These are phyloP conservation scores for Cryphonectria parasitica DNA, from an alignment of 2,329 filamentous ascomycete genomes.

Conservation along the genomic window DNA sequence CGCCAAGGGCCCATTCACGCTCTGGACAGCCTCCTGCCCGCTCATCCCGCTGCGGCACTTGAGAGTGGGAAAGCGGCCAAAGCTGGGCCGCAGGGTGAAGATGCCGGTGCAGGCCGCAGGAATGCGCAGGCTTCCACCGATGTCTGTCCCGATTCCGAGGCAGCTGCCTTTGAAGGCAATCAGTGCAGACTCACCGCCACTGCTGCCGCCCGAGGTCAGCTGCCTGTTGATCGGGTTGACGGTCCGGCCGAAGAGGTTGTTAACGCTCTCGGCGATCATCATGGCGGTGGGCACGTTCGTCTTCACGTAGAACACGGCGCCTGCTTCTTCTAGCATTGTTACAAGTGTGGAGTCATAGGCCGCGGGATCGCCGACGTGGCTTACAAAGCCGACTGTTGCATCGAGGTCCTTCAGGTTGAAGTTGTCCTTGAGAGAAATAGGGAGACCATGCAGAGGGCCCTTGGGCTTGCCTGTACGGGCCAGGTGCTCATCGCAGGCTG, in stretches of 20 bases:
- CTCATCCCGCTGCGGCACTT: conserved; percentile 60
- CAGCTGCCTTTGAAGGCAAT: conserved; percentile 61
- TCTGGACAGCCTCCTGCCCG: conserved; percentile 67
- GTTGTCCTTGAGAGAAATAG: conserved; percentile 71
- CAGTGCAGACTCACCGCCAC: conserved; percentile 69
- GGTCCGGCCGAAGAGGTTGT: conserved; percentile 67
- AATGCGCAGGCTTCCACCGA: conserved; percentile 59
- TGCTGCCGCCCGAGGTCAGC: conserved; percentile 66
- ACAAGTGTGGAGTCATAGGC: conserved; percentile 45
- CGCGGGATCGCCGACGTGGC: conserved; percentile 62
- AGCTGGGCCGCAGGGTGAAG: conserved; percentile 59
- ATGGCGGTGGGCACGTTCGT: conserved; percentile 65
- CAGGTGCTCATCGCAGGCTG: conserved; percentile 54
- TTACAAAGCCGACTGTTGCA: conserved; percentile 66
- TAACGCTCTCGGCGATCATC: conserved; percentile 69
- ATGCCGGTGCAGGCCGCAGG: conserved; percentile 61
- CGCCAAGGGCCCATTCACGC: conserved; percentile 67
- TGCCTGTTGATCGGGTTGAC: conserved; percentile 63
- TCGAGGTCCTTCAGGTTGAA: conserved; percentile 66
- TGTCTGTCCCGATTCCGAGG: conserved; percentile 67
- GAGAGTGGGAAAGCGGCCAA: conserved; percentile 62
- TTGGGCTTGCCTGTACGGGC: conserved; percentile 48
- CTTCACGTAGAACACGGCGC: conserved; percentile 61
- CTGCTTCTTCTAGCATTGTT: conserved; percentile 48
- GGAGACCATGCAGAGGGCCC: conserved; percentile 69